These are phyloP conservation scores for Diaporthe eres DNA, from an alignment of 2,329 filamentous ascomycete genomes.

Conservation along the genomic window DNA sequence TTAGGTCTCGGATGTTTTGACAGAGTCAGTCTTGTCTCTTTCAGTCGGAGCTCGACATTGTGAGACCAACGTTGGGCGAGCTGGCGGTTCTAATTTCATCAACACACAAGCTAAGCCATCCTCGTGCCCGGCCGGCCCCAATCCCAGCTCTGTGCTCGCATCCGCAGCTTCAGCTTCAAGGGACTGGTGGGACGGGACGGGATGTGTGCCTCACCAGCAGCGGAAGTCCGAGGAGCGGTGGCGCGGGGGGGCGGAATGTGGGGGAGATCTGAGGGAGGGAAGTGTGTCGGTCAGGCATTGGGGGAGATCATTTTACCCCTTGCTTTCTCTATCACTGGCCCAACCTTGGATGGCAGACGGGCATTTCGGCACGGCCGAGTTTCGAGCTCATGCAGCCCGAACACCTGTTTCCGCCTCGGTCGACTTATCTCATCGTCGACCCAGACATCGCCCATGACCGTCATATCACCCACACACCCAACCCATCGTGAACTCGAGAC, in stretches of 20 bases:
- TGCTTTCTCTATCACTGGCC: not conserved
- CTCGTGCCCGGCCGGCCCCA: conserved; percentile 13
- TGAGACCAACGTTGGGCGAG: not conserved
- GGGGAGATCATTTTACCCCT: conserved; percentile 2
- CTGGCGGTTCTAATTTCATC: conserved; percentile 6
- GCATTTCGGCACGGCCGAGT: conserved; percentile 9
- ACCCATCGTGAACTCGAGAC: not conserved
- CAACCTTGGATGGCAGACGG: not conserved
- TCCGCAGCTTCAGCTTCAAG: not conserved
- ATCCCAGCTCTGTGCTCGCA: not conserved
- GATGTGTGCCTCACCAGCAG: not conserved
- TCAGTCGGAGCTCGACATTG: not conserved
- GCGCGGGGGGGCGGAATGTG: conserved; percentile 31
- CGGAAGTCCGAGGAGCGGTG: conserved; percentile 4
- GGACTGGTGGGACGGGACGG: not conserved
- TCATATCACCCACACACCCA: not conserved
- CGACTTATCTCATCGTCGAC: not conserved
- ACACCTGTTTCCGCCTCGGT: not conserved
- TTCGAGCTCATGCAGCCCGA: conserved; percentile 8
- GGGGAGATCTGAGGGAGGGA: not conserved
- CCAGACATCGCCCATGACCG: not conserved
- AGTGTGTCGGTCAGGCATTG: not conserved
- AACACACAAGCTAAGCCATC: not conserved
- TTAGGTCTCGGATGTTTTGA: not conserved
- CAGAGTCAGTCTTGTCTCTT: not conserved